These are phyloP conservation scores for Trifolium fragiferum DNA, from an alignment of 306 rosid genomes.

Conservation along the genomic window DNA sequence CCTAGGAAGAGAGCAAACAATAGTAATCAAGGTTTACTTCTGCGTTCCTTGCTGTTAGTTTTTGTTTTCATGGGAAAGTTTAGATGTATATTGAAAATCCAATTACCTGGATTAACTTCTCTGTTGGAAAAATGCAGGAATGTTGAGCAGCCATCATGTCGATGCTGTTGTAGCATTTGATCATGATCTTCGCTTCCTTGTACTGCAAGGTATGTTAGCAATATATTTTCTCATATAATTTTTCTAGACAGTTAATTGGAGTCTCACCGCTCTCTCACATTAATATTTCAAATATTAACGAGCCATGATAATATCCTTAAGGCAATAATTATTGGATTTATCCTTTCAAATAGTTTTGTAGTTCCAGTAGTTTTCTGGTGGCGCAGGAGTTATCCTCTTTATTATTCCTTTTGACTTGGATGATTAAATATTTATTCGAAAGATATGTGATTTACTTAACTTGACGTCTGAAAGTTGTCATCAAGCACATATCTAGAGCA, in stretches of 20 bases:
- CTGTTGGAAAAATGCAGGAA: constrained; percentile 36
- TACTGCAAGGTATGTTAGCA: constrained; percentile 68
- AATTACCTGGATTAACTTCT: not conserved
- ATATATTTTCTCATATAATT: not conserved
- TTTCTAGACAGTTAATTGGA: not conserved
- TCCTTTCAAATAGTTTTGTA: not conserved
- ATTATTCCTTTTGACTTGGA: not conserved
- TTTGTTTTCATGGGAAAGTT: not conserved
- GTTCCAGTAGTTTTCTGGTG: constrained; percentile 11
- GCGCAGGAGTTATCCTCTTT: constrained; percentile 9
- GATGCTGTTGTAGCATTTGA: constrained; percentile 58
- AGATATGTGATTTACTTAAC: constrained; percentile 2
- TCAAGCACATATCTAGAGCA: not conserved
- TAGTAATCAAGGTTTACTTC: constrained; percentile 54
- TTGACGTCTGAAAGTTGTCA: constrained; percentile 21
- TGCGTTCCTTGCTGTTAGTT: constrained; percentile 29
- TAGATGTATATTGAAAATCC: constrained; percentile 37
- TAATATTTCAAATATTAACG: not conserved
- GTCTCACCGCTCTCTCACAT: not conserved
- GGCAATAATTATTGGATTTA: not conserved
- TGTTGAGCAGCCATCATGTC: constrained; percentile 41
- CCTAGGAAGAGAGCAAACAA: constrained; percentile 51
- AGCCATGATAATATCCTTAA: not conserved
- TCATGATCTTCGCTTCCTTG: constrained; percentile 59
- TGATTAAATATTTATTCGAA: not conserved